Evolutionary conservation across 305 asterid species (phyloP).

Genomic region (Fraxinus greggii): DNA sequence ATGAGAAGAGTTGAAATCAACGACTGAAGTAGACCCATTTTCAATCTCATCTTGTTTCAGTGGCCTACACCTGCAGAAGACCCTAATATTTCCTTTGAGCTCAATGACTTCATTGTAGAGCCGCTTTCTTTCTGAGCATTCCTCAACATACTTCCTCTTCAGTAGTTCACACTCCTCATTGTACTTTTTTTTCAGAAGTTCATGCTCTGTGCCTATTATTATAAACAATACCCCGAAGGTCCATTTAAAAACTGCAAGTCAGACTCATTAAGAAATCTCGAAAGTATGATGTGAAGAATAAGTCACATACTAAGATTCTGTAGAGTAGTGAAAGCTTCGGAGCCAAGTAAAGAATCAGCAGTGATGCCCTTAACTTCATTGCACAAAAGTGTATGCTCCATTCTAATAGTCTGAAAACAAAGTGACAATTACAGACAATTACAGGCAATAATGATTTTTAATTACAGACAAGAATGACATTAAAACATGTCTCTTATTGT

Average conservation of each 20-base stretch:
- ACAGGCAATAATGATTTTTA: background rate
- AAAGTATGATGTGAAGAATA: background rate
- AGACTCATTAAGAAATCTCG: slow-evolving; percentile 2
- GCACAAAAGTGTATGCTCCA: slow-evolving; percentile 14
- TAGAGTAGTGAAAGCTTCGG: slow-evolving; percentile 52
- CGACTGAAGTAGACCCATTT: slow-evolving; percentile 56
- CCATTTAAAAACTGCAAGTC: slow-evolving; percentile 10
- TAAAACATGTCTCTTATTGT: background rate
- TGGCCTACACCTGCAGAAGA: slow-evolving; percentile 94
- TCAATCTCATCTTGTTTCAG: slow-evolving; percentile 65
- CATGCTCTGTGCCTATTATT: slow-evolving; percentile 59
- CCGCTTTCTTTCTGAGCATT: slow-evolving; percentile 64
- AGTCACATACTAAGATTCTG: slow-evolving; percentile 60
- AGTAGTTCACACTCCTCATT: slow-evolving; percentile 50
- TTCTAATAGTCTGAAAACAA: slow-evolving; percentile 37
- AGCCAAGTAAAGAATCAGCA: slow-evolving; percentile 54
- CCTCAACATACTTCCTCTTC: slow-evolving; percentile 67
- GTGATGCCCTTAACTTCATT: slow-evolving; percentile 56
- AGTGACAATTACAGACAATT: background rate
- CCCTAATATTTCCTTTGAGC: slow-evolving; percentile 89
- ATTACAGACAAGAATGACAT: background rate
- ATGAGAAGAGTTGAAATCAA: slow-evolving; percentile 67
- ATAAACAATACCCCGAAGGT: background rate
- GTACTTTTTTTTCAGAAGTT: slow-evolving; percentile 50
- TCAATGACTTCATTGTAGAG: slow-evolving; percentile 90